These are phyloP conservation scores for Penicillium decumbens DNA, from an alignment of 2,329 filamentous ascomycete species.

Conservation along the genomic window DNA sequence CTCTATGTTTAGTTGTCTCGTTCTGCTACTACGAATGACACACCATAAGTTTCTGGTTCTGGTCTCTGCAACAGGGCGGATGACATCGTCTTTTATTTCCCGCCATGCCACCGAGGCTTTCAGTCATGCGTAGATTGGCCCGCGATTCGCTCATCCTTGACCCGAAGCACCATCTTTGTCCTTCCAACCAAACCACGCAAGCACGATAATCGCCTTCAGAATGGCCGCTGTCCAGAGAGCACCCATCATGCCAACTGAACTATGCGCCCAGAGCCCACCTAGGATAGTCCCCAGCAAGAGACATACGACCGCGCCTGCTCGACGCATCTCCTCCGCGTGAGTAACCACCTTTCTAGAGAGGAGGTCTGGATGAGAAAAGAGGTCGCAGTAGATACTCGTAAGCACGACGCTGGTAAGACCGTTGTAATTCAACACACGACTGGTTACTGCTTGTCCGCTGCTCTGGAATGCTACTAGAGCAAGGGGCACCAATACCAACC, in stretches of 20 bases:
- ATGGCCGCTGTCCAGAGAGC: slow-evolving; percentile 58
- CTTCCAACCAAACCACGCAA: slow-evolving; percentile 60
- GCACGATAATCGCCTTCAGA: slow-evolving; percentile 54
- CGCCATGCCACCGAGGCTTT: no score
- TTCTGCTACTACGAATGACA: no score
- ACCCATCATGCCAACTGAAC: slow-evolving; percentile 48
- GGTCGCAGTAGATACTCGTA: slow-evolving; percentile 75
- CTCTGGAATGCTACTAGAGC: slow-evolving; percentile 70
- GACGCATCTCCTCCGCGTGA: slow-evolving; percentile 53
- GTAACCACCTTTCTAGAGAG: slow-evolving; percentile 35
- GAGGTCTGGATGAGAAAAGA: slow-evolving; percentile 64
- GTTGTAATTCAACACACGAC: slow-evolving; percentile 63
- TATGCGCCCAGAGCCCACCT: slow-evolving; percentile 54
- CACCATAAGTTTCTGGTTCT: no score
- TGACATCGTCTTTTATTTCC: no score
- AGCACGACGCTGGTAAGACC: slow-evolving; percentile 73
- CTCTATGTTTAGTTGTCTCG: no score
- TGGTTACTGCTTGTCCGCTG: slow-evolving; percentile 72
- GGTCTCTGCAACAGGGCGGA: no score
- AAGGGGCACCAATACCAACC: slow-evolving; percentile 62
- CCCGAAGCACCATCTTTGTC: slow-evolving; percentile 29
- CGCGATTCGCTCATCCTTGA: background rate
- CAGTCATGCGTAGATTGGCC: background rate
- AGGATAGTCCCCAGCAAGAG: slow-evolving; percentile 52
- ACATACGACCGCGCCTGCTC: slow-evolving; percentile 48